phyloP scores from a whole-genome alignment of 2,329 filamentous ascomycete species.

The Cylindrodendrum hubeiense region DNA sequence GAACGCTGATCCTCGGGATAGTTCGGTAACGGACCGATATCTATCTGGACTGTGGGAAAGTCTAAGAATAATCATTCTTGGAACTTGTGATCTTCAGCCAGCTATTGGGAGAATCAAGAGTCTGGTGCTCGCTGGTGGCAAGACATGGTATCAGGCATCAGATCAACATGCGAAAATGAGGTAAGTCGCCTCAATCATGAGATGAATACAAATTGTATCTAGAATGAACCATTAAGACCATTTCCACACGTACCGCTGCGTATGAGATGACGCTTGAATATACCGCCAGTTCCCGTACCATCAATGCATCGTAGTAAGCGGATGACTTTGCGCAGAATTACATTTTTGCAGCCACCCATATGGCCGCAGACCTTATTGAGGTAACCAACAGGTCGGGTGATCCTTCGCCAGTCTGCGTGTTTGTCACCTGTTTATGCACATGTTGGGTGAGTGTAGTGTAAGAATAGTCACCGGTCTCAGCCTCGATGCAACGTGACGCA shows the following conservation, averaged over 20 bases:
- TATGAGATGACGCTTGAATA: background rate
- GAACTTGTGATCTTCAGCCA: background rate
- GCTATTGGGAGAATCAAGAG: background rate
- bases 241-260: background rate
- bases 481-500: background rate
- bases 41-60: background rate
- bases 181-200: background rate
- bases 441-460: background rate
- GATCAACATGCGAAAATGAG: background rate
- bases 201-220: background rate
- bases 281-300: background rate
- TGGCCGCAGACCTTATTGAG: background rate
- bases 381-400: background rate
- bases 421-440: background rate
- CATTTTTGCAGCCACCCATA: background rate
- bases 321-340: background rate
- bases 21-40: background rate
- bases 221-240: background rate
- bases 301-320: background rate
- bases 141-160: background rate
- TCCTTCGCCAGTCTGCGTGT: background rate
- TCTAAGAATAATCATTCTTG: background rate
- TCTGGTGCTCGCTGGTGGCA: background rate
- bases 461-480: background rate
- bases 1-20: background rate